Base-by-base conservation (phyloP, 1,284 basidiomycete genomes). In the Moesziomyces sp. region DNA sequence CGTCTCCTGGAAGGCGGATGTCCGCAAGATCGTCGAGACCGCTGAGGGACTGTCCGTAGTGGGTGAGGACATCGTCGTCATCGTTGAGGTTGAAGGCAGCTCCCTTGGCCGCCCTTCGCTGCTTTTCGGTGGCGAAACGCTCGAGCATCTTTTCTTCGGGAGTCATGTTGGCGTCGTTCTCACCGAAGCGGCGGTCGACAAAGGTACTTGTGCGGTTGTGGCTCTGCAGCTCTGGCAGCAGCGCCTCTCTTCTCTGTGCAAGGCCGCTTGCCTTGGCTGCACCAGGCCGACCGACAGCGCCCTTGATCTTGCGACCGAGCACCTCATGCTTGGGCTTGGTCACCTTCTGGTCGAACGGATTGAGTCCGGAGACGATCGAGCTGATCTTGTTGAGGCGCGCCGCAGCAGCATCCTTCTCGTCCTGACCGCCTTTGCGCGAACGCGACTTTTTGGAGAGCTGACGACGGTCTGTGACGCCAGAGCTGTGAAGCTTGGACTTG, bases 141-240 rank as follows among this genome's bases (percentile, higher is more conserved):
- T 97, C 94, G 28, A 99, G 88, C 91, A 98, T 98, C 74, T 94
- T 92, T 79, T 99, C 96, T 84, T 99, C 97, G 18, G 94, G 87
- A 11, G 91, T 91, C 88, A 99, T 90, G 11, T 89, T 89, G 2
- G 94, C 90, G 78, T 99, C 91, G 78, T 92, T 91, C 88, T 99
- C 97, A 86, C 97, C 97, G 79, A 99, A 97, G 43, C 97, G 91
- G 58, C 93, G 89, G 85, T 99, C 97, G 56, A 96, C 86, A 73
- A 99, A 91, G 5, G 93, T 92, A 11, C 95, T 94, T 14, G 91
- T 90, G 74, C 91, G 91, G 71, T 91, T 88, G 54, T 93, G 89
- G 34, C 90, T 90, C 55, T 87, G 83, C 76, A 87, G 86, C 85
- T 98, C 94, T 56, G 94, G 94, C 46, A 98, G 86, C 21, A 99